Base-by-base conservation (phyloP, 2,329 filamentous ascomycete genomes). In the Apiospora saccharicola region DNA sequence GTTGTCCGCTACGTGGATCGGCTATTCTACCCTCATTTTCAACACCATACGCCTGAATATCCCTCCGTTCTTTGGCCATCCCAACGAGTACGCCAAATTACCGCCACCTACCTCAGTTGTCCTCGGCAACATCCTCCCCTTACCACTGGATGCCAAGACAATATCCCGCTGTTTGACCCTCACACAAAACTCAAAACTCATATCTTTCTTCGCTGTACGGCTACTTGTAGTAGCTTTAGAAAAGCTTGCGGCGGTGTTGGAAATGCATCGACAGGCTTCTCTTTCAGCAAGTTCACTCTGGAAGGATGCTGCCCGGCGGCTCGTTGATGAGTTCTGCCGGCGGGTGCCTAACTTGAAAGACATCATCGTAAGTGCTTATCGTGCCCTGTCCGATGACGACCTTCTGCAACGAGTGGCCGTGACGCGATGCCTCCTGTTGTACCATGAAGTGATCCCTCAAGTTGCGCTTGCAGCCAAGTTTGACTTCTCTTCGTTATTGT, bases 1-100 rank as follows among this genome's bases (percentile, higher is more conserved):
- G 79, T 87, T 97, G 6, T 96, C 95, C 3, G 92, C 95, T 64
- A 96, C 95, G 0, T 99, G 96, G 96, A 93, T 98, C 76, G 95
- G 96, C 57, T 98, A 97, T 80, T 94, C 95, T 0, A 91, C 95
- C 0, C 94, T 98, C 74, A 84, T 99, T 6, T 97, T 97, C 81
- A 93, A 93, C 73, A 90, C 92, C 0, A 90, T 98, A 67, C 89
- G 92, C 72, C 85, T 97, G 47, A 90, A 92, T 1, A 85, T 98
- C 2, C 95, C 95, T 2, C 80, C 85, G 37, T 89, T 89, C 73
- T 94, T 96, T 78, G 94, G 94, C 16, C 90, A 91, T 76, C 86
- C 86, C 53, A 86, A 89, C 16, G 86, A 86, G 57, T 92, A 90
- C 74, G 90, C 91, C 34, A 82, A 85, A 24, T 84, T 91, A 19